Evolutionary conservation across 805 yeast species (phyloP).

Genomic region (Zygotorulaspora chibaensis): DNA sequence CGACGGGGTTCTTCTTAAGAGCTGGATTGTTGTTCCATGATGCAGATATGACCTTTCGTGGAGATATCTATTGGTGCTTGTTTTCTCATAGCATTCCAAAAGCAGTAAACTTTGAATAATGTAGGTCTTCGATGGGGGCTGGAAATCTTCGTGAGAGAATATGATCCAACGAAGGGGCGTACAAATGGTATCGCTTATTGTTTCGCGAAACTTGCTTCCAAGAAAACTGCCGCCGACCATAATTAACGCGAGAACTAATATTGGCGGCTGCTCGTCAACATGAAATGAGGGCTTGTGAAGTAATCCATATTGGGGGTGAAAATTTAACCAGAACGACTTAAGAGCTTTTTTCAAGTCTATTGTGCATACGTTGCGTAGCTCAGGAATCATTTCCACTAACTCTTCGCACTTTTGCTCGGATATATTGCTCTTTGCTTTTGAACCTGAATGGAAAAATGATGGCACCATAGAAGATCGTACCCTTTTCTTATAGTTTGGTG

Average conservation of each 20-base stretch:
- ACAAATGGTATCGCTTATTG: slow-evolving; percentile 35
- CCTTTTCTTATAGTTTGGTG: slow-evolving; percentile 11
- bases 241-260: slow-evolving; percentile 51
- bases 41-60: slow-evolving; percentile 84
- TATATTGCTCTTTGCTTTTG: slow-evolving; percentile 18
- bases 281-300: slow-evolving; percentile 46
- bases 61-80: slow-evolving; percentile 58
- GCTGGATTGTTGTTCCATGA: slow-evolving; percentile 81
- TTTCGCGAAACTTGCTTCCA: slow-evolving; percentile 25
- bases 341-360: slow-evolving; percentile 18
- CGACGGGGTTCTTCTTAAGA: slow-evolving; percentile 69
- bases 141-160: slow-evolving; percentile 66
- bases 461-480: slow-evolving; percentile 18
- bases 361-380: slow-evolving; percentile 15
- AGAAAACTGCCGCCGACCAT: slow-evolving; percentile 50
- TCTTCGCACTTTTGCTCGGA: slow-evolving; percentile 13
- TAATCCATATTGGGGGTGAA: slow-evolving; percentile 52
- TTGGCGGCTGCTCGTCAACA: slow-evolving; percentile 47
- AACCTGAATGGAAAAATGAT: slow-evolving; percentile 22
- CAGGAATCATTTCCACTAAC: slow-evolving; percentile 19
- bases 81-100: slow-evolving; percentile 76
- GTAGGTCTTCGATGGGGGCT: slow-evolving; percentile 74
- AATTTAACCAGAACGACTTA: slow-evolving; percentile 48
- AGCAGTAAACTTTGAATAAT: slow-evolving; percentile 68
- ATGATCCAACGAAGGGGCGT: slow-evolving; percentile 61